Evolutionary conservation across 2,329 filamentous ascomycete species (phyloP), one percentile per base, ranked within the genome.

Genomic region (Amphichorda felina): DNA sequence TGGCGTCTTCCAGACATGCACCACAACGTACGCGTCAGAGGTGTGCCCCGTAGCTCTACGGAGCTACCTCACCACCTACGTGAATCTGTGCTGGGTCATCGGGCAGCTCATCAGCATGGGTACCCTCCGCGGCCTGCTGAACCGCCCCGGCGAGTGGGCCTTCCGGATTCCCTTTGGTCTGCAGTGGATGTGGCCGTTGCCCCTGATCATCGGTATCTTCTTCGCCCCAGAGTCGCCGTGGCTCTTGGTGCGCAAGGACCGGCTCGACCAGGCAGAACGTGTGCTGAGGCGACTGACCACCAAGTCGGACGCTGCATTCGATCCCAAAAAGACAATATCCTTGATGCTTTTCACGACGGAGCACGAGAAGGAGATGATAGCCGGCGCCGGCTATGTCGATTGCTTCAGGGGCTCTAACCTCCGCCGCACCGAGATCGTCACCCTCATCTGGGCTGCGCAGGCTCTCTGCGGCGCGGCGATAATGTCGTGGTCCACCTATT

Each of bases 261-360:
- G 64, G 14, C 53, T 75, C 22, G 72, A 72, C 7, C 40, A 46
- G 11, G 43, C 46, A 4, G 32, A 39, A 17, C 22, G 33, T n/a
- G 61, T 75, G 2, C 62, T 82, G n/a, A 61, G 73, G 27, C 70
- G 75, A 2, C 59, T 82, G 14, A 79, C 75, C 3, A 74, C 71
- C 32, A 45, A 56, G 39, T 38, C 46, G 18, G 53, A 53, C 19
- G 42, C 48, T 30, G 46, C 56, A 38, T 38, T 47, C 17, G 53
- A 54, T 18, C 41, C 48, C 2, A 31, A 39, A 18, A 79, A n/a
- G n/a, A n/a, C n/a, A n/a, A n/a, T n/a, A n/a, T n/a, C n/a, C n/a
- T n/a, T n/a, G 43, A 44, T 45, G 38, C 38, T 57, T 21, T 48
- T 56, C 37, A 40, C 56, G 3, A 45, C 51, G 25, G 44, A 53